Percentiles rank a stretch among this genome's conserved stretches.
Conservation (phyloP, 1,139 yeast genomes). For the Kurtzmaniella quercitrusa region DNA sequence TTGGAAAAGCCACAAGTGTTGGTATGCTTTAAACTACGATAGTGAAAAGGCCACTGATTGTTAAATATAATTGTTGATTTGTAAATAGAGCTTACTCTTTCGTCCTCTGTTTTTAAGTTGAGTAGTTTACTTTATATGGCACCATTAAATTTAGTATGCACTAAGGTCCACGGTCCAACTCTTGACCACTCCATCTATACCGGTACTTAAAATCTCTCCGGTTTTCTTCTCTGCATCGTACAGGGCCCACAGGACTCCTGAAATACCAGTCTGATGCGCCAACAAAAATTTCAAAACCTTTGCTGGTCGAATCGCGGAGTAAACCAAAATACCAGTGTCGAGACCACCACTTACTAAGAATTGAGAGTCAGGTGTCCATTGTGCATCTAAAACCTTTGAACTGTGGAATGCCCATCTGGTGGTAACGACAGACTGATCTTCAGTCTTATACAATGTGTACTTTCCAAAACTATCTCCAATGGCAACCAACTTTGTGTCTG, state of each 20-base stretch:
- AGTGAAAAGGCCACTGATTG: too few species aligned
- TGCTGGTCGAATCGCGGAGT: constrained; percentile 74
- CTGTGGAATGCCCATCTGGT: constrained; percentile 97
- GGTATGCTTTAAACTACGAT: too few species aligned
- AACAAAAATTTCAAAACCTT: constrained; percentile 69
- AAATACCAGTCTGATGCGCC: constrained; percentile 88
- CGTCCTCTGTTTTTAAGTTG: too few species aligned
- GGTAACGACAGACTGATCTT: constrained; percentile 59
- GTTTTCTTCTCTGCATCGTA: constrained; percentile 26
- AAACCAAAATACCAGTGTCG: constrained; percentile 77
- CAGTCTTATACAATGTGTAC: constrained; percentile 60
- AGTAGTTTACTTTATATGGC: too few species aligned
- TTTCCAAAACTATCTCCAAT: constrained; percentile 88
- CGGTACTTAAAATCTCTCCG: constrained; percentile 58
- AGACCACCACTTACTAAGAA: constrained; percentile 75
- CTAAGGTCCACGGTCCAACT: constrained; percentile 55
- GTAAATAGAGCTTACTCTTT: too few species aligned
- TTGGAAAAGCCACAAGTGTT: too few species aligned
- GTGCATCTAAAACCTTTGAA: constrained; percentile 68
- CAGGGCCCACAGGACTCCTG: constrained; percentile 63
- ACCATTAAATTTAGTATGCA: constrained; percentile 10
- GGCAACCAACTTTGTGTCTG: constrained; percentile 65
- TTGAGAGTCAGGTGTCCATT: constrained; percentile 75
- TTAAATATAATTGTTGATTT: too few species aligned
- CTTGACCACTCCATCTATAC: constrained; percentile 80